Base-by-base conservation (phyloP, 1,284 basidiomycete genomes). In the Puccinia horiana region DNA sequence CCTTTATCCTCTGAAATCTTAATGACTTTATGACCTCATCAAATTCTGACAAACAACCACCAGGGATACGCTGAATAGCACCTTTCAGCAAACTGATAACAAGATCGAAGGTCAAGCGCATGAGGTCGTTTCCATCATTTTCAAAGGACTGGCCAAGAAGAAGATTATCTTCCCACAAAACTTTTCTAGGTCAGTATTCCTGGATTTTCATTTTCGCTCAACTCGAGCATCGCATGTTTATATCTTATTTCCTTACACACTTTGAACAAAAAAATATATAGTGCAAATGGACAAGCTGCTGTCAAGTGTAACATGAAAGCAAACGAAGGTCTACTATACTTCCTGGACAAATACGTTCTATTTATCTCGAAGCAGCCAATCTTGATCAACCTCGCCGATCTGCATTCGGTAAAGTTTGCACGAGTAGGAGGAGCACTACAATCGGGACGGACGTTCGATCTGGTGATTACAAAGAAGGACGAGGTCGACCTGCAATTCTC, bases 241-340 rank as follows among this genome's bases (percentile, higher is more conserved):
- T 70, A 32, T 70, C 20, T n/a, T 47, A 35, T 77, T 81, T n/a
- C n/a, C n/a, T n/a, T n/a, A n/a, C n/a, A n/a, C n/a, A n/a, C 49
- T 76, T 52, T n/a, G 56, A 75, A 54, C 56, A 83, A n/a, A n/a
- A n/a, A n/a, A n/a, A n/a, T n/a, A n/a, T n/a, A 47, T 83, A 89
- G 88, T 79, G 88, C 88, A n/a, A 88, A 88, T 79, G 89, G 89
- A 12, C 87, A 89, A 82, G 87, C 87, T 69, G 89, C 89, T 73
- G 88, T 99, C 88, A 98, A 98, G 89, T 96, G 95, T 85, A 98
- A 98, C 88, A 90, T 99, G 86, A 99, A 99, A 88, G 97, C 97
- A 63, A 91, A 94, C 20, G 96, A 98, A 87, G 97, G 97, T 83
- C 94, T 98, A 87, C 91, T 99, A 37, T 99, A 98, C 90, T 92